Evolutionary conservation across 1,284 basidiomycete genomes (phyloP).

Genomic region (Heterobasidion parviporum): DNA sequence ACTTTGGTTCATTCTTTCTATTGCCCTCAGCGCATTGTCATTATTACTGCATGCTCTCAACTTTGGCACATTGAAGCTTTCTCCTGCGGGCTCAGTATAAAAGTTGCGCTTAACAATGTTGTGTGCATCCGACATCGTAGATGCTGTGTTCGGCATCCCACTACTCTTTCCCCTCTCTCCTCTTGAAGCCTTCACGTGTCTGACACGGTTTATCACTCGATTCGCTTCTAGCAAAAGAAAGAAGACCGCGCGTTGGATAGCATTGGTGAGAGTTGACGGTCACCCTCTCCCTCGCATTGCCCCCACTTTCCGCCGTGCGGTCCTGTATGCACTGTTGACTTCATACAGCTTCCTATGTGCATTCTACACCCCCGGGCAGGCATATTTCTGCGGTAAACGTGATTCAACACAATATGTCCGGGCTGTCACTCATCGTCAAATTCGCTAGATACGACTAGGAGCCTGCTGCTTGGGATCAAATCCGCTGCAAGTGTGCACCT

Average conservation of each 20-base stretch:
- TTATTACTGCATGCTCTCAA: conserved; percentile 32
- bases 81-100: conserved; percentile 55
- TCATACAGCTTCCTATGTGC: too few relatives aligned
- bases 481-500: conserved; percentile 66
- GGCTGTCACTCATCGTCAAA: conserved; percentile 52
- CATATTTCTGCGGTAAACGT: conserved; percentile 89
- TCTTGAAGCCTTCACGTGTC: background rate
- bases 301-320: too few relatives aligned
- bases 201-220: background rate
- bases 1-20: conserved; percentile 55
- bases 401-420: conserved; percentile 84
- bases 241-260: conserved; percentile 61
- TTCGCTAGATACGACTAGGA: conserved; percentile 40
- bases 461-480: conserved; percentile 64
- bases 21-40: background rate
- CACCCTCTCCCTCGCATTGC: conserved; percentile 9
- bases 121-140: conserved; percentile 69
- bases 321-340: too few relatives aligned
- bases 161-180: background rate
- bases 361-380: conserved; percentile 27
- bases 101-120: conserved; percentile 81
- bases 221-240: conserved; percentile 63
- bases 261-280: conserved; percentile 75
- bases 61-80: conserved; percentile 94
- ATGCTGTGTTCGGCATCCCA: conserved; percentile 57